Conservation (phyloP, 2,329 filamentous ascomycete species). For the Setomelanomma holmii region DNA sequence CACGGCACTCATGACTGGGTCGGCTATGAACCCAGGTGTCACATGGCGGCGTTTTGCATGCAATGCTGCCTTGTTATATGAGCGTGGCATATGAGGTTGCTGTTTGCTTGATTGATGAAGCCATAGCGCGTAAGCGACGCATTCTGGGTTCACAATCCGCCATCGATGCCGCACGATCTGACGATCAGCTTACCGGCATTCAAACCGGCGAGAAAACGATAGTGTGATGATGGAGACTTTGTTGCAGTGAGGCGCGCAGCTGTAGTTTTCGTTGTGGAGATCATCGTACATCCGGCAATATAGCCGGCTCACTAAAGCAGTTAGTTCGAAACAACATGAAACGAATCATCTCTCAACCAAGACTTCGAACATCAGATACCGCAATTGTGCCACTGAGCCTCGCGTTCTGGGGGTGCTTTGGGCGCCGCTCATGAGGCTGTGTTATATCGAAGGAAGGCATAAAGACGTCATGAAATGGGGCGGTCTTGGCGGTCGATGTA, state of each 20-base stretch:
- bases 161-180: not conserved
- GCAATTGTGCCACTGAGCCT: not conserved
- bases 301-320: constrained; percentile 5
- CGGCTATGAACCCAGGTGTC: constrained; percentile 11
- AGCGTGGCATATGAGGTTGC: not conserved
- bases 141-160: not conserved
- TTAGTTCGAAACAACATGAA: constrained; percentile 17
- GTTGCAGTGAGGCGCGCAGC: not conserved
- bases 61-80: constrained; percentile 19
- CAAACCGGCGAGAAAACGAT: not conserved
- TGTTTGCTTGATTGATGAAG: not conserved
- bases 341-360: not conserved
- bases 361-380: no score
- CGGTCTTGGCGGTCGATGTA: not conserved
- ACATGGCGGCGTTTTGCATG: constrained; percentile 25
- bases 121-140: not conserved
- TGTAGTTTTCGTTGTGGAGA: constrained; percentile 5
- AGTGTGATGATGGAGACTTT: not conserved
- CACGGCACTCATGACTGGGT: constrained; percentile 18
- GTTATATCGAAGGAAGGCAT: constrained; percentile 3
- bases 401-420: not conserved
- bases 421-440: not conserved
- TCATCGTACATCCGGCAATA: constrained; percentile 14
- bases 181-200: not conserved
- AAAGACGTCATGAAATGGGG: constrained; percentile 12